Evolutionary conservation across 169 alveolate species (phyloP).

Genomic region (Eimeria sp.): DNA sequence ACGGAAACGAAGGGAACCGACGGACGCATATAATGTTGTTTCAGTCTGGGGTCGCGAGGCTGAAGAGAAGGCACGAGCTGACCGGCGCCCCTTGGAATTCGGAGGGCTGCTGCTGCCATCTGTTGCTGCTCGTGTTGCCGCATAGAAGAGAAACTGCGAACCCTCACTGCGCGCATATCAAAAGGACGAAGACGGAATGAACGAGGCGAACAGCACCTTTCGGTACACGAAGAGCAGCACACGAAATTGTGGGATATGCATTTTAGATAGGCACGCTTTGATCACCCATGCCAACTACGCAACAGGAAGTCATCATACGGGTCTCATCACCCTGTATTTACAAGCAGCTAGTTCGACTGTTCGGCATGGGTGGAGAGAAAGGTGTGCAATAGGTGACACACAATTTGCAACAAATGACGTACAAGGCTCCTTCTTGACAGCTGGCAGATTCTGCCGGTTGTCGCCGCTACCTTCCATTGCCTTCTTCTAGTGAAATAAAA

Average conservation of each 20-base stretch:
- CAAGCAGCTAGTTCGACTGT: too few species aligned
- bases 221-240: too few species aligned
- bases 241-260: too few species aligned
- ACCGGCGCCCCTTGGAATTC: slow-evolving; percentile 45
- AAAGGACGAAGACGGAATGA: background rate
- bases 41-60: slow-evolving; percentile 6
- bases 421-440: slow-evolving; percentile 55
- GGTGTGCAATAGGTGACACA: too few species aligned
- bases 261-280: too few species aligned
- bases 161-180: slow-evolving; percentile 21
- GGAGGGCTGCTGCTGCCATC: slow-evolving; percentile 58
- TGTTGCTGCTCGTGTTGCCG: slow-evolving; percentile 76
- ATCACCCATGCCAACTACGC: too few species aligned
- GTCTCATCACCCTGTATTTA: too few species aligned
- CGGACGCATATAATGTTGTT: background rate
- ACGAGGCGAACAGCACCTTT: background rate
- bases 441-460: background rate
- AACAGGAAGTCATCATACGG: too few species aligned
- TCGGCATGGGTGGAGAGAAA: too few species aligned
- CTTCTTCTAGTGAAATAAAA: background rate
- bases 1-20: background rate
- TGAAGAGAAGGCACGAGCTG: background rate
- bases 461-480: slow-evolving; percentile 29
- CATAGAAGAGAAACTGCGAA: slow-evolving; percentile 57
- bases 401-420: background rate